Base-by-base conservation (phyloP, 352 stramenopile species). In the Globisporangium lucens region DNA sequence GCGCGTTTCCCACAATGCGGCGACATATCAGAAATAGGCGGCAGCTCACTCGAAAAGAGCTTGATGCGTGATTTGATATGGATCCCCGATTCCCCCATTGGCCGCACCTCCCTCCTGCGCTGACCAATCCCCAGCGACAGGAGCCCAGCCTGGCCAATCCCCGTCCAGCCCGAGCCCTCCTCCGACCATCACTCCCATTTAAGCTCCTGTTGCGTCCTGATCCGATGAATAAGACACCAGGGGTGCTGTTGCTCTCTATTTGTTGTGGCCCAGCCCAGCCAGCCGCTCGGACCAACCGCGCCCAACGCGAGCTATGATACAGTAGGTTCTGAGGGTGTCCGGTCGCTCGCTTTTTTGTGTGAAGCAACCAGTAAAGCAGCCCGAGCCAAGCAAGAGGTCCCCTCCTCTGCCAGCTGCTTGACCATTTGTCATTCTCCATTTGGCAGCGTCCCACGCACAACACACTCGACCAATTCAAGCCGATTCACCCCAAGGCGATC, bases 341-440 rank as follows among this genome's bases (percentile, higher is more conserved):
- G 29, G 29, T 33, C 4, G 29, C 29, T 33, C 29, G 29, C 2
- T 33, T 33, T 2, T 4, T 2, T 4, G 29, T 5, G 29, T 4
- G 29, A 33, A 1, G 29, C 29, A 33, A 33, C 2, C 29, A 33
- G 4, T 4, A 24, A 24, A 24, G 24, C 24, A 24, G 24, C 24
- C 24, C 24, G 24, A 24, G 24, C 24, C 24, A 33, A 4, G 29
- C 29, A 33, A 33, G 29, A 33, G 29, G 29, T 33, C 29, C 29
- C 29, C 29, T 33, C 43, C 56, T 69, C 57, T 71, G 73, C 74
- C 82, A 87, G 75, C 82, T 88, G 82, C 75, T 83, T 49, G 60
- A 72, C 79, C 76, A 83, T 78, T 85, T 88, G 81, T 80, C 82
- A 90, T 90, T 90, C 77, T 57, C 80, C 78, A 89, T 89, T 90